These are phyloP conservation scores for Tagetes patula DNA, from an alignment of 129 eudicot species.

Conservation along the genomic window DNA sequence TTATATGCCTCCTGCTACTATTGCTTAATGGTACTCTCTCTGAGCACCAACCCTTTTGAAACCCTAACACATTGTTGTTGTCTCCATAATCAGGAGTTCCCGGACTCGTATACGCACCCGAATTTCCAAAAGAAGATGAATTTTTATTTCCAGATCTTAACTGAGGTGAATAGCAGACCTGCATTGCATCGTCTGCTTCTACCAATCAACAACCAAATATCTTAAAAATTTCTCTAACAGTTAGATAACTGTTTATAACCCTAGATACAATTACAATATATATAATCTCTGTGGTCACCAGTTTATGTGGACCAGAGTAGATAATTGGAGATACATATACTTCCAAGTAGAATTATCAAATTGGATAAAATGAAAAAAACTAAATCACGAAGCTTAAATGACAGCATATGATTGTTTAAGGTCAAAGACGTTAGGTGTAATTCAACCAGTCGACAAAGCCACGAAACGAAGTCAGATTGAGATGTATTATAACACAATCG, in stretches of 20 bases:
- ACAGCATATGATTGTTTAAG: not conserved
- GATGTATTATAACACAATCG: not conserved
- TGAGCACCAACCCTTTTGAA: constrained; percentile 74
- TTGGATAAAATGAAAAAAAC: constrained; percentile 15
- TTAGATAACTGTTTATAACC: too few relatives aligned
- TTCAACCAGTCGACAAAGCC: not conserved
- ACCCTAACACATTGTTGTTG: constrained; percentile 34
- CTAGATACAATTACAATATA: too few relatives aligned
- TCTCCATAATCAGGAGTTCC: constrained; percentile 80
- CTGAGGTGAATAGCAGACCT: constrained; percentile 34
- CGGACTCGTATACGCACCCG: constrained; percentile 79
- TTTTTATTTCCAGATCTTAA: constrained; percentile 45
- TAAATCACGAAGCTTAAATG: constrained; percentile 12
- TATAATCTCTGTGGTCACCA: constrained; percentile 18
- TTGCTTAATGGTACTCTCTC: constrained; percentile 70
- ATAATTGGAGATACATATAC: constrained; percentile 6
- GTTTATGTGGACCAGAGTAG: constrained; percentile 30
- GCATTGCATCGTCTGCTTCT: constrained; percentile 34
- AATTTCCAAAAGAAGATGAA: constrained; percentile 47
- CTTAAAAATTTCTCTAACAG: not conserved
- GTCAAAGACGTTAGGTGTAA: constrained; percentile 19
- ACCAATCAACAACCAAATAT: not conserved
- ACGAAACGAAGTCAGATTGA: not conserved
- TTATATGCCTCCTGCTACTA: constrained; percentile 60
- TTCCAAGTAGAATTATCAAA: constrained; percentile 25